phyloP scores from a whole-genome alignment of 345 rosid genomes.

The Geranium brycei region DNA sequence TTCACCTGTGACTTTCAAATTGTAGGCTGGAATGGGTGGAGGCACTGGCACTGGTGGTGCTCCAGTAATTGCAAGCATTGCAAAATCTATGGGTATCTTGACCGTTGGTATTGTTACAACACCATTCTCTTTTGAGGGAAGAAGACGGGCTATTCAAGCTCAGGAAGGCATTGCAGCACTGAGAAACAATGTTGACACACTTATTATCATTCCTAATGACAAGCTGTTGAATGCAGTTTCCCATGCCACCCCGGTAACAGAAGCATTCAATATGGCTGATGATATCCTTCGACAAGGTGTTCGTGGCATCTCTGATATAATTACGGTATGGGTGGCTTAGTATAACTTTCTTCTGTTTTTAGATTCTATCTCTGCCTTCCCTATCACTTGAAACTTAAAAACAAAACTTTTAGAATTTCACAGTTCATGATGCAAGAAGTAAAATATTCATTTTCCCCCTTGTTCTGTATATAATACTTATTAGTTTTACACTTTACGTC shows the following conservation, averaged over 20 bases:
- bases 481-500: background rate
- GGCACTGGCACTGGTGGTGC: constrained; percentile 98
- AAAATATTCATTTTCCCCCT: too few relatives aligned
- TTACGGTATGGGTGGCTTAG: constrained; percentile 38
- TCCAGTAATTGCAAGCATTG: constrained; percentile 85
- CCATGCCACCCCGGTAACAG: constrained; percentile 82
- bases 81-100: constrained; percentile 92
- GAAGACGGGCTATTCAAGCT: constrained; percentile 86
- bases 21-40: constrained; percentile 98
- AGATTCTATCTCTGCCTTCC: too few relatives aligned
- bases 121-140: constrained; percentile 93
- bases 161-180: constrained; percentile 93
- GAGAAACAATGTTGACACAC: constrained; percentile 89
- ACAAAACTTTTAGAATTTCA: too few relatives aligned
- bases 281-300: constrained; percentile 96
- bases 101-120: constrained; percentile 94
- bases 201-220: constrained; percentile 93
- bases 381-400: too few relatives aligned
- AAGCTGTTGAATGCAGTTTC: constrained; percentile 85
- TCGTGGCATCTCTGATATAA: constrained; percentile 94
- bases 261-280: constrained; percentile 95
- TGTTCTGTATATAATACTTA: too few relatives aligned
- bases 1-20: background rate
- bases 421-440: background rate
- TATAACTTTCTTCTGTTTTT: too few relatives aligned